Conservation (phyloP, 345 rosid genomes). For the Gossypium stocksii region DNA sequence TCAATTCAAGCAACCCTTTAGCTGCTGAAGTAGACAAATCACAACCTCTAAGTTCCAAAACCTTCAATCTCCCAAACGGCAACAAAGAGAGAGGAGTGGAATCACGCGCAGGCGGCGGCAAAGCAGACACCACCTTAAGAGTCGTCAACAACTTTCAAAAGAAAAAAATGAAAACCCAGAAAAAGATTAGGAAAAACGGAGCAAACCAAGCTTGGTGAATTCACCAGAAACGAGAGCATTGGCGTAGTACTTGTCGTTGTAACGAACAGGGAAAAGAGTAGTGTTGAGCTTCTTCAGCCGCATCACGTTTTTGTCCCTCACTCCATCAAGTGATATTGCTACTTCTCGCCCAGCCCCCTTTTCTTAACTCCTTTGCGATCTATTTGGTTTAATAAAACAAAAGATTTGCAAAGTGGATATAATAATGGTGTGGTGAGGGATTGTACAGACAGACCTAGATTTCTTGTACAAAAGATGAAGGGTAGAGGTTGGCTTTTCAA, state of each 20-base stretch:
- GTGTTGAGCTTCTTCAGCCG: constrained; percentile 93
- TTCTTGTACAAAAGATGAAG: too few relatives aligned
- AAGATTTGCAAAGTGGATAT: background rate
- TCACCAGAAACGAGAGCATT: constrained; percentile 86
- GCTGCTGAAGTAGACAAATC: too few relatives aligned
- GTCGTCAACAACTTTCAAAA: too few relatives aligned
- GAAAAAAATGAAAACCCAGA: too few relatives aligned
- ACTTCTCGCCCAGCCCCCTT: constrained; percentile 83
- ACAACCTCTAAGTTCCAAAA: too few relatives aligned
- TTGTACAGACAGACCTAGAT: background rate
- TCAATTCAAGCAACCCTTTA: too few relatives aligned
- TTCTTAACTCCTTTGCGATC: background rate
- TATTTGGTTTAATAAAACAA: background rate
- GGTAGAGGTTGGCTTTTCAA: too few relatives aligned
- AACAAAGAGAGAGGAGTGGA: too few relatives aligned
- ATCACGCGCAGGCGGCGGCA: too few relatives aligned
- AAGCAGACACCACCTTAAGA: too few relatives aligned
- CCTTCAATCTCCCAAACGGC: too few relatives aligned
- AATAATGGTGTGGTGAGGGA: background rate
- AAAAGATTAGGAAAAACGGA: too few relatives aligned
- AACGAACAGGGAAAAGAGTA: constrained; percentile 86
- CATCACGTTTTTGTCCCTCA: constrained; percentile 97
- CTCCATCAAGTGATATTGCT: constrained; percentile 76
- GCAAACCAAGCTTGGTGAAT: constrained; percentile 82
- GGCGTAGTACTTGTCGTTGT: constrained; percentile 84